phyloP scores from a whole-genome alignment of 148 eudicot species.

The Fagopyrum tataricum region DNA sequence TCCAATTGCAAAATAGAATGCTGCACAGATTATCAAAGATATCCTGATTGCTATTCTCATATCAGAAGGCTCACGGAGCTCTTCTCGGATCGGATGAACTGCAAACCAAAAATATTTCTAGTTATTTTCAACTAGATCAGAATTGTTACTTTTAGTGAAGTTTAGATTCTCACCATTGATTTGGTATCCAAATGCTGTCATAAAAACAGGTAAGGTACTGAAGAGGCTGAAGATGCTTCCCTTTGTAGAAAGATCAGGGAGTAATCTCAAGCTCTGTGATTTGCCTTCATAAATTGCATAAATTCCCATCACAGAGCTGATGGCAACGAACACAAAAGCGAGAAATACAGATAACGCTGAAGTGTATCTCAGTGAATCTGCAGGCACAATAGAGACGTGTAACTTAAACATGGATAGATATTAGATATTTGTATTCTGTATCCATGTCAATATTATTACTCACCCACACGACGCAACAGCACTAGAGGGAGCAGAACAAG shows the following conservation, averaged over 20 bases:
- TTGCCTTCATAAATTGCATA: constrained; percentile 55
- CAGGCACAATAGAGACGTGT: background rate
- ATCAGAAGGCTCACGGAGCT: constrained; percentile 62
- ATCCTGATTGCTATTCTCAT: constrained; percentile 79
- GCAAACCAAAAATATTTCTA: constrained; percentile 17
- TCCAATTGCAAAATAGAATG: constrained; percentile 82
- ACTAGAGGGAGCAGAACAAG: constrained; percentile 73
- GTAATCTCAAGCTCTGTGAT: constrained; percentile 45
- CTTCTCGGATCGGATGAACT: constrained; percentile 94
- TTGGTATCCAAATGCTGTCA: constrained; percentile 84
- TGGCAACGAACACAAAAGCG: constrained; percentile 69
- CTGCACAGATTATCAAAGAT: constrained; percentile 58
- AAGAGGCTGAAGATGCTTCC: constrained; percentile 51
- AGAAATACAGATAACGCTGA: constrained; percentile 79
- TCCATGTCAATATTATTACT: constrained; percentile 15
- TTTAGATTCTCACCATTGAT: constrained; percentile 46
- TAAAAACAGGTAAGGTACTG: constrained; percentile 76
- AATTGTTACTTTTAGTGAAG: background rate
- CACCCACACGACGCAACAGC: constrained; percentile 73
- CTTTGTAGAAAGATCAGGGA: constrained; percentile 57
- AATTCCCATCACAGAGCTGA: constrained; percentile 71
- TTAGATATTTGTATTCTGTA: background rate
- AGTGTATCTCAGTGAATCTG: constrained; percentile 86
- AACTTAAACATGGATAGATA: background rate
- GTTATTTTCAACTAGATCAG: background rate